Evolutionary conservation across 768 basidiomycete genomes (phyloP).

Genomic region (Macrolepiota fuliginosa): DNA sequence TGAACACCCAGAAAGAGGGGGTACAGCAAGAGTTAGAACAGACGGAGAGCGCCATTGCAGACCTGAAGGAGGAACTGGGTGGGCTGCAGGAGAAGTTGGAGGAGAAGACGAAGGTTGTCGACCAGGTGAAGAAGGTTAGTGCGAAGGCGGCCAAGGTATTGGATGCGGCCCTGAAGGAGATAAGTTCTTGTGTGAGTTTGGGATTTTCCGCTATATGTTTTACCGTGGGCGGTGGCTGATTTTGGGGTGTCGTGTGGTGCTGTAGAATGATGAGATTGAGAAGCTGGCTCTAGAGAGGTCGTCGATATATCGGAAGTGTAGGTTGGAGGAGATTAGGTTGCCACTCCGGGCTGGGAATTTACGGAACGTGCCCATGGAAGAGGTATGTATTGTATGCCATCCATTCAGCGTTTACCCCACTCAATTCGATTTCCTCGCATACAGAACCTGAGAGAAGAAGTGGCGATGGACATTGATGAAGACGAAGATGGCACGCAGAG

Average conservation of each 20-base stretch:
- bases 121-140: constrained; percentile 71
- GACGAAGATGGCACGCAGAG: constrained; percentile 81
- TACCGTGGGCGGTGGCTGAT: neutral
- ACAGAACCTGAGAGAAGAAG: constrained; percentile 79
- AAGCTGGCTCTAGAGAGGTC: constrained; percentile 84
- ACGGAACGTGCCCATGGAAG: constrained; percentile 91
- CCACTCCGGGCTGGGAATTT: constrained; percentile 76
- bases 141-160: constrained; percentile 70
- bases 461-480: constrained; percentile 91
- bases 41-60: constrained; percentile 52
- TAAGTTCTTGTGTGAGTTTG: constrained; percentile 66
- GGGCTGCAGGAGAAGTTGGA: constrained; percentile 63
- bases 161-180: constrained; percentile 90
- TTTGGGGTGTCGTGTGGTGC: neutral
- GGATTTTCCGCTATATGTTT: neutral
- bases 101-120: constrained; percentile 70
- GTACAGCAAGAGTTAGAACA: constrained; percentile 59
- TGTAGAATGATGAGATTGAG: constrained; percentile 77
- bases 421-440: constrained; percentile 10
- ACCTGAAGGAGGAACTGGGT: constrained; percentile 60
- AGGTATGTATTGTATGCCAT: constrained; percentile 47
- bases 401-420: neutral
- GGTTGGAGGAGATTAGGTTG: constrained; percentile 87
- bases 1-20: constrained; percentile 51
- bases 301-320: constrained; percentile 85